Evolutionary conservation across 2,329 filamentous ascomycete species (phyloP), one percentile per base, ranked within the genome.

Genomic region (Tolypocladium capitatum): DNA sequence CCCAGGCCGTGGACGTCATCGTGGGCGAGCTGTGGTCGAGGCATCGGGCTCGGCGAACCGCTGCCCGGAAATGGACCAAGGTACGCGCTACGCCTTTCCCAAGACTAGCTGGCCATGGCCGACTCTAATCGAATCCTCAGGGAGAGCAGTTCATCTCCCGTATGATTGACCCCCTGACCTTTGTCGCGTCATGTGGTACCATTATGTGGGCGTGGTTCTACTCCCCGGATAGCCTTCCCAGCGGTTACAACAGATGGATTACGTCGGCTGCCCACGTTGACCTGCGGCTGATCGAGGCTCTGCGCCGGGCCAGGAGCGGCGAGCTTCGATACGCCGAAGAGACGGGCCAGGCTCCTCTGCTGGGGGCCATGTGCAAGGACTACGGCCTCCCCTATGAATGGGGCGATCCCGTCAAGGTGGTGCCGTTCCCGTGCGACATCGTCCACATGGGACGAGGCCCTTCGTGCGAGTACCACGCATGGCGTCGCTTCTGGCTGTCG

Each of bases 201-300:
- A 82, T 94, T 55, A 94, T 94, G 88, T 91, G 86, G 83, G 77
- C 86, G 18, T 94, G 86, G 85, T 83, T 94, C 61, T 94, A 91
- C 67, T 63, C 71, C 10, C 86, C 87, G 0, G 72, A 78, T 33
- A 74, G 78, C 20, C 73, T 94, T 1, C 88, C 88, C 2, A 73
- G 69, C 28, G 74, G 81, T 36, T 94, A 94, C 67, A 83, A 81
- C 57, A 83, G 81, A 60, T 94, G 88, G 87, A 92, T 94, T 56
- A 78, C 75, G 36, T 80, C 82, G 21, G 84, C 83, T 4, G 87
- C 88, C 4, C 74, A 82, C 41, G 80, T 92, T 20, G 88, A 94
- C 61, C 58, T 66, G 14, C 83, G 87, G 7, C 75, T 94, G 27
- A 77, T 92, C 46, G 74, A 85, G 55, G 84, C 83, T 3, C 76